A percentile compares a stretch with the other conserved stretches of the same genome.
These are phyloP conservation scores for Orobanche coerulescens DNA, from an alignment of 257 asterid genomes.

Conservation along the genomic window DNA sequence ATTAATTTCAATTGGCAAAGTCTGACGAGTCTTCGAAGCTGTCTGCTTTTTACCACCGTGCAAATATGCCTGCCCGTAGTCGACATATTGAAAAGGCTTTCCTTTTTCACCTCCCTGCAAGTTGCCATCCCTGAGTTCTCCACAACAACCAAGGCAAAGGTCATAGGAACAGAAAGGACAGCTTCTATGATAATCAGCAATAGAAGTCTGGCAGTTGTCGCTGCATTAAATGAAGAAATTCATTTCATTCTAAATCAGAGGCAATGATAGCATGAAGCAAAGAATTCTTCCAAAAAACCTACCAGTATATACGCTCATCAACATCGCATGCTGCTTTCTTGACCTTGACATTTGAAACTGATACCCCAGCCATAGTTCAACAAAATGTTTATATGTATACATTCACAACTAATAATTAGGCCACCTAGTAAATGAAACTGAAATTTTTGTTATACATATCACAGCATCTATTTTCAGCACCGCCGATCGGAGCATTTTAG, in stretches of 20 bases:
- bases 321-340: slow-evolving; percentile 9
- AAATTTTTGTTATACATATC: too few relatives aligned
- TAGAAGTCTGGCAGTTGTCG: slow-evolving; percentile 46
- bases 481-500: too few relatives aligned
- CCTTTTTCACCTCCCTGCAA: slow-evolving; percentile 37
- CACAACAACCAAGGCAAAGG: slow-evolving; percentile 62
- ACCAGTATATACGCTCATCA: slow-evolving; percentile 50
- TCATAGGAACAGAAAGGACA: slow-evolving; percentile 53
- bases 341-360: slow-evolving; percentile 30
- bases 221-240: slow-evolving; percentile 29
- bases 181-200: slow-evolving; percentile 51
- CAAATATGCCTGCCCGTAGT: slow-evolving; percentile 40
- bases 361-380: slow-evolving; percentile 33
- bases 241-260: not conserved
- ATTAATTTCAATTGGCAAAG: not conserved
- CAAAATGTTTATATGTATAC: not conserved
- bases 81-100: slow-evolving; percentile 18
- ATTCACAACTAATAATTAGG: slow-evolving; percentile 3
- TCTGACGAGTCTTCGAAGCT: not conserved
- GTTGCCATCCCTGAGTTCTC: slow-evolving; percentile 45
- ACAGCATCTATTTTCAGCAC: too few relatives aligned
- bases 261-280: not conserved
- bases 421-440: not conserved
- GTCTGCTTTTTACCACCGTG: slow-evolving; percentile 29
- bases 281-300: slow-evolving; percentile 10